Evolutionary conservation across 2,329 filamentous ascomycete genomes (phyloP), one percentile per base, ranked within the genome.

Genomic region (Alternaria triticina): DNA sequence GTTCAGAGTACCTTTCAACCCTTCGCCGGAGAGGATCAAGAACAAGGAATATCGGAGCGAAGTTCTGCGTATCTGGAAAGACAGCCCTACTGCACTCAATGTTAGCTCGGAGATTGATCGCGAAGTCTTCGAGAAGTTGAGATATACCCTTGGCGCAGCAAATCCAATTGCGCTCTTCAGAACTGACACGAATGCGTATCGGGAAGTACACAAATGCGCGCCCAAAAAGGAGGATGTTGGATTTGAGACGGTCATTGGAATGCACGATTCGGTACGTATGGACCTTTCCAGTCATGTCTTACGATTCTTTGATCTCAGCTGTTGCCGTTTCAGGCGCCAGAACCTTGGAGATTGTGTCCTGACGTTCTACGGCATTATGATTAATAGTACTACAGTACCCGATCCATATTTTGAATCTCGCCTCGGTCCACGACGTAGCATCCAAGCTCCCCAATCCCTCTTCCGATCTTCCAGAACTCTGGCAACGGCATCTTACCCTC

Each of bases 81-180:
- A 91, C 11, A 81, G 80, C 20, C 84, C 86, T 1, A 70, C 80
- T 15, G 82, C 82, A 11, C 73, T 84, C 20, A 82, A 86, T 62
- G 74, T 86, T 68, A 81, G 78, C 9, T 73, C 73, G 13, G 82
- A 84, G 56, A 79, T 85, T 36, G 76, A 81, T 15, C 54, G 78
- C 25, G 88, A 91, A 55, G 76, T 91, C 13, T 87, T 91, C 5
- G 78, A 80, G 1, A 89, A 92, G 77, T 81, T 94, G 59, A 83
- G 83, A 66, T 84, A 84, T 58, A 92, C 90, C 61, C 83, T 94
- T 6, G 91, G 91, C 9, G 86, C 90, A 46, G 87, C 86, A 70
- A 88, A 90, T 62, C 86, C 86, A 55, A 81, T 95, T 25, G 87
- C 85, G 8, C 77, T 95, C 25, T 93, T 94, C 80, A 86, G 91